A percentile compares a stretch with the other conserved stretches of the same genome.
phyloP scores from a whole-genome alignment of 148 eudicot genomes.

The Gaultheria prostrata region DNA sequence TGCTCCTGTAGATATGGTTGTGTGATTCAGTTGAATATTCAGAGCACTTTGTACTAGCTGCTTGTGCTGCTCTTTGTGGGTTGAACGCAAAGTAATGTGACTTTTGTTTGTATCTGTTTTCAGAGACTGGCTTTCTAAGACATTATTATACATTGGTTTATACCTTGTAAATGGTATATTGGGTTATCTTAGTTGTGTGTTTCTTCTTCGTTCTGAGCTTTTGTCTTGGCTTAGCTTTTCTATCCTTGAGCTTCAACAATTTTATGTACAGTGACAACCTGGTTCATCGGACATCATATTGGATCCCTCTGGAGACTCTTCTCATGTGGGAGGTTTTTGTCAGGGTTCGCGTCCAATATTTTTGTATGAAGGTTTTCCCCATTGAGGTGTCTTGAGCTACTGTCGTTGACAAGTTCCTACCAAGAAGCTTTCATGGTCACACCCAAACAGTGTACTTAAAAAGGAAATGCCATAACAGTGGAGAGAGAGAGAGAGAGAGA shows the following conservation, averaged over 20 bases:
- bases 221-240: background rate
- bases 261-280: background rate
- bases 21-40: background rate
- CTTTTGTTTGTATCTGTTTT: constrained; percentile 7
- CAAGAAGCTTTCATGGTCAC: too few species aligned
- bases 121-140: background rate
- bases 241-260: background rate
- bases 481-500: too few species aligned
- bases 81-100: background rate
- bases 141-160: background rate
- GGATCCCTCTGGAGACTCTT: background rate
- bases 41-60: background rate
- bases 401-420: too few species aligned
- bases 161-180: background rate
- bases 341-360: background rate
- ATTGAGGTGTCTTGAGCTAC: background rate
- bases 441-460: too few species aligned
- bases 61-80: background rate
- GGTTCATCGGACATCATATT: background rate
- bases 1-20: background rate
- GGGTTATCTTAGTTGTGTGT: background rate
- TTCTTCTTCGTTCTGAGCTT: background rate
- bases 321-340: background rate
- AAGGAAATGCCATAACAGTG: too few species aligned
- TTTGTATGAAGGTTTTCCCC: background rate